Evolutionary conservation across 306 rosid genomes (phyloP), one percentile per base, ranked within the genome.

Genomic region (Cicer bijugum): DNA sequence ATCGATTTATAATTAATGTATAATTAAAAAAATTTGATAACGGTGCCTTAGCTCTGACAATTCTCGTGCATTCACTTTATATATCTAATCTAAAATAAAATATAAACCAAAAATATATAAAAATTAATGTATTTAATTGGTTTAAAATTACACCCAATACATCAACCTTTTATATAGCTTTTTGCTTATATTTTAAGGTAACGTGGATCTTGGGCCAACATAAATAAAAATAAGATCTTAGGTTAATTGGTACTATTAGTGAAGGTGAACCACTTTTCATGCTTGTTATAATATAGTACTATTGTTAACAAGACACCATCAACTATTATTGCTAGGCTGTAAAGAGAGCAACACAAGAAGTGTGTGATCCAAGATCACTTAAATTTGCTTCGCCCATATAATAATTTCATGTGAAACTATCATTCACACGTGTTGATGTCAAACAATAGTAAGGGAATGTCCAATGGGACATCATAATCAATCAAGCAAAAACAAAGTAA

Each of bases 371-470:
- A 37, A 45, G 37, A 64, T 43, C 2, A 1, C 45, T 56, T 65
- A 20, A 58, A 67, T 16, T 16, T 48, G 63, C 1, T n/a, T 72
- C 33, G 28, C 46, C 9, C 42, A 58, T 28, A 8, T 28, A 58
- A 28, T 0, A 6, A 6, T 11, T 58, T 58, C 42, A 58, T 28
- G 64, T 28, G 10, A 58, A 58, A 28, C 65, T 50, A 75, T 71
- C 17, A 80, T 67, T 53, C 12, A 68, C 80, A 76, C 77, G 87
- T 52, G 84, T 75, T 39, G 33, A 52, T 72, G 87, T 80, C 67
- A 67, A 80, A 81, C 15, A 52, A 59, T 76, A 82, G 62, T 58
- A 80, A 74, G 71, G 64, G 75, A 60, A 79, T 37, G 20, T 9
- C 14, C 9, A 38, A 81, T 59, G 75, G 69, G 78, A 74, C 82